Percentiles rank a stretch among this genome's conserved stretches.
Conservation (phyloP, 441 rosid genomes). For the Eruca vesicaria region DNA sequence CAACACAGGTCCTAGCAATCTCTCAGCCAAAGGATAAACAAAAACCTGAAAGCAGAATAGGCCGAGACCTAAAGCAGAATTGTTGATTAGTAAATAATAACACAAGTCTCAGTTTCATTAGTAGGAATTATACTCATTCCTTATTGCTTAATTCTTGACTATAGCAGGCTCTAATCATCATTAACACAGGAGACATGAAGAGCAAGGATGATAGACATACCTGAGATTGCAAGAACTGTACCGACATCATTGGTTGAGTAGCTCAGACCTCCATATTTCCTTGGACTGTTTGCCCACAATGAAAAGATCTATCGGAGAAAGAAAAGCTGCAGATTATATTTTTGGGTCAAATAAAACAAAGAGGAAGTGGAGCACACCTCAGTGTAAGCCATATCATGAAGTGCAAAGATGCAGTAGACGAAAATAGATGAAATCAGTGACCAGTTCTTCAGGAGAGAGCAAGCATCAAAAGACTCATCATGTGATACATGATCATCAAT, state of each 20-base stretch:
- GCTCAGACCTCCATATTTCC: slow-evolving; percentile 68
- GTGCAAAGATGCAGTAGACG: slow-evolving; percentile 78
- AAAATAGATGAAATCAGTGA: slow-evolving; percentile 86
- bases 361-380: slow-evolving; percentile 49
- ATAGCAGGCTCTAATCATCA: not conserved
- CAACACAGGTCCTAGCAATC: slow-evolving; percentile 53
- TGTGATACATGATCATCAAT: slow-evolving; percentile 12
- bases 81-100: not conserved
- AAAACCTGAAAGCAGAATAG: slow-evolving; percentile 65
- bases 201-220: slow-evolving; percentile 31
- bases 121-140: not conserved
- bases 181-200: not conserved
- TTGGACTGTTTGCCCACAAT: slow-evolving; percentile 85
- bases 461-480: slow-evolving; percentile 11
- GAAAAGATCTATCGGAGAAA: slow-evolving; percentile 64
- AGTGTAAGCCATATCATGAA: slow-evolving; percentile 91
- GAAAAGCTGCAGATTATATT: not conserved
- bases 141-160: not conserved
- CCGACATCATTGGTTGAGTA: slow-evolving; percentile 70
- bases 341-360: not conserved
- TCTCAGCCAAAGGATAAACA: slow-evolving; percentile 62
- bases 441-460: slow-evolving; percentile 67
- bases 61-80: slow-evolving; percentile 53
- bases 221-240: slow-evolving; percentile 73
- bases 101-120: not conserved